Base-by-base conservation (phyloP, 352 stramenopile genomes). In the Globisporangium perplexum region DNA sequence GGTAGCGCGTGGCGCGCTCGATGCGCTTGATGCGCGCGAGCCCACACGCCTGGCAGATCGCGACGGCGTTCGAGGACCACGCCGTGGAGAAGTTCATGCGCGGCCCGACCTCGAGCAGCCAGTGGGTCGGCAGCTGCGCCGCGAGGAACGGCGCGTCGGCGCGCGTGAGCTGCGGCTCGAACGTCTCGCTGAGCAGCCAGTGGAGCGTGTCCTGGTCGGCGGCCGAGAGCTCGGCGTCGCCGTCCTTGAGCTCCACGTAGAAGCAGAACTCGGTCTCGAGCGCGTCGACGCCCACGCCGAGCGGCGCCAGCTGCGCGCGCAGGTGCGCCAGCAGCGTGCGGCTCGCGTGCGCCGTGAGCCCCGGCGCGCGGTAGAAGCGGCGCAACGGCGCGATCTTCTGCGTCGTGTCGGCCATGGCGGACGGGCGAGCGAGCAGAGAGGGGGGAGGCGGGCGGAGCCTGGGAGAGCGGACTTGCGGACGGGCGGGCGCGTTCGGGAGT, bases 11-110 rank as follows among this genome's bases (percentile, higher is more conserved):
- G 18, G 89, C 97, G 49, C 92, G 81, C 75, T 99, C 97, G 28
- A 99, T 90, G 55, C 97, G 83, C 57, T 84, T 88, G 57, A 99
- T 77, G 23, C 68, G 59, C 6, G 69, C 65, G 28, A 99, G 66
- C 42, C 93, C 93, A 59, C 93, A 98, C 0, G 93, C 89, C 33
- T 96, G 70, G 70, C 91, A 99, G 64, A 99, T 99, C 54, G 90
- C 92, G 6, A 97, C 88, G 23, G 96, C 96, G 68, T 99, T 99
- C 36, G 93, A 98, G 44, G 93, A 99, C 80, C 97, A 99, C 7
- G 97, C 95, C 12, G 96, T 98, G 15, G 93, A 97, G 68, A 99
- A 99, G 52, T 94, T 98, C 78, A 99, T 92, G 18, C 97, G 96
- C 24, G 97, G 97, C 17, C 97, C 97, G 52, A 99, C 96, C 71